A percentile compares a stretch with the other conserved stretches of the same genome.
These are phyloP conservation scores for Fagopyrum homotropicum DNA, from an alignment of 148 eudicot genomes.

Conservation along the genomic window DNA sequence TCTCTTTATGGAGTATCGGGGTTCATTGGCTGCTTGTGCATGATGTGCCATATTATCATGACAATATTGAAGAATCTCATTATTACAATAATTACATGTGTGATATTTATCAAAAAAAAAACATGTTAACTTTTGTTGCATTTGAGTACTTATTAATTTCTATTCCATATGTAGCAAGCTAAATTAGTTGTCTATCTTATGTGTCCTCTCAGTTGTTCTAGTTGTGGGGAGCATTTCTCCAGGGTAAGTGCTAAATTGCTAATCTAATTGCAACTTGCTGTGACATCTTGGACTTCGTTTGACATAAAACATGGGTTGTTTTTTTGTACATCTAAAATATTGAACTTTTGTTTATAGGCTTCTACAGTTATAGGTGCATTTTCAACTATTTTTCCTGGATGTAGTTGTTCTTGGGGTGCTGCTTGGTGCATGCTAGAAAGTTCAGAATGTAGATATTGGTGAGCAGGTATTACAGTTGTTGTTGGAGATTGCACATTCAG, in stretches of 20 bases:
- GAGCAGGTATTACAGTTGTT: too few relatives aligned
- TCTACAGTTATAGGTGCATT: conserved; percentile 86
- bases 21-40: neutral
- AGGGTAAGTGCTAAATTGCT: conserved; percentile 46
- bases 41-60: neutral
- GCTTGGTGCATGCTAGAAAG: too few relatives aligned
- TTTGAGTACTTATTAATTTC: neutral
- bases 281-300: too few relatives aligned
- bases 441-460: too few relatives aligned
- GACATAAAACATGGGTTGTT: too few relatives aligned
- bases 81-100: neutral
- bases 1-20: neutral
- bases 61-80: neutral
- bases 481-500: too few relatives aligned
- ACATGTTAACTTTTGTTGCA: neutral
- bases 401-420: too few relatives aligned
- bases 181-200: neutral
- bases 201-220: conserved; percentile 57
- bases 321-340: neutral
- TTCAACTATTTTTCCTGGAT: conserved; percentile 62
- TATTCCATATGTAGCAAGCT: neutral
- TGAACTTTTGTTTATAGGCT: conserved; percentile 35
- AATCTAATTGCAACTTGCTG: neutral
- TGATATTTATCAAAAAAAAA: neutral
- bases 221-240: conserved; percentile 87